Evolutionary conservation across 352 stramenopile species (phyloP).

Genomic region (Phytopythium kandeliae): DNA sequence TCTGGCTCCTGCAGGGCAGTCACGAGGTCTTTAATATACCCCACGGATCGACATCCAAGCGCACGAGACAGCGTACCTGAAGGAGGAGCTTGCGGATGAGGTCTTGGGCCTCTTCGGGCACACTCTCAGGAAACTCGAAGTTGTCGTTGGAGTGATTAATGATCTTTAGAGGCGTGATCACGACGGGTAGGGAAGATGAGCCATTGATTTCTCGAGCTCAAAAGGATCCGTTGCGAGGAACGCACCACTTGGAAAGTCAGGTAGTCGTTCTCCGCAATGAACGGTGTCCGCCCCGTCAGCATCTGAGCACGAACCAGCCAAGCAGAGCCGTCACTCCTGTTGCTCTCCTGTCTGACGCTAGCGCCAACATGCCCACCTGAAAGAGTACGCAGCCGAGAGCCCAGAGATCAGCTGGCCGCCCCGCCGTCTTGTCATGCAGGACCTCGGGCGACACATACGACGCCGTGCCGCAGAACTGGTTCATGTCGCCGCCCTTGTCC

Average conservation of each 20-base stretch:
- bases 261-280: conserved; percentile 89
- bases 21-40: not conserved
- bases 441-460: conserved; percentile 92
- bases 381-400: conserved; percentile 89
- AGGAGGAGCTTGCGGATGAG: conserved; percentile 75
- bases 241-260: conserved; percentile 86
- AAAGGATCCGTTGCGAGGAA: not conserved
- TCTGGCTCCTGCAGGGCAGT: conserved; percentile 25
- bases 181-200: not conserved
- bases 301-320: conserved; percentile 35
- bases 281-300: conserved; percentile 76
- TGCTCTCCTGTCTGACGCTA: not conserved
- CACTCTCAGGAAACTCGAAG: conserved; percentile 63
- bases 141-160: conserved; percentile 75
- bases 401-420: conserved; percentile 85
- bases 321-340: not conserved
- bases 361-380: conserved; percentile 25
- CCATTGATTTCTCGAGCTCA: not conserved
- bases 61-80: conserved; percentile 23
- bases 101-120: conserved; percentile 63
- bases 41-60: not conserved
- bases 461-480: conserved; percentile 86
- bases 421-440: conserved; percentile 74
- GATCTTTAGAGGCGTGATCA: conserved; percentile 30
- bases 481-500: conserved; percentile 43